Percentiles rank a stretch among this genome's conserved stretches.
These are phyloP conservation scores for Blastobotrys petasosporus DNA, from an alignment of 1,139 yeast species.

Conservation along the genomic window DNA sequence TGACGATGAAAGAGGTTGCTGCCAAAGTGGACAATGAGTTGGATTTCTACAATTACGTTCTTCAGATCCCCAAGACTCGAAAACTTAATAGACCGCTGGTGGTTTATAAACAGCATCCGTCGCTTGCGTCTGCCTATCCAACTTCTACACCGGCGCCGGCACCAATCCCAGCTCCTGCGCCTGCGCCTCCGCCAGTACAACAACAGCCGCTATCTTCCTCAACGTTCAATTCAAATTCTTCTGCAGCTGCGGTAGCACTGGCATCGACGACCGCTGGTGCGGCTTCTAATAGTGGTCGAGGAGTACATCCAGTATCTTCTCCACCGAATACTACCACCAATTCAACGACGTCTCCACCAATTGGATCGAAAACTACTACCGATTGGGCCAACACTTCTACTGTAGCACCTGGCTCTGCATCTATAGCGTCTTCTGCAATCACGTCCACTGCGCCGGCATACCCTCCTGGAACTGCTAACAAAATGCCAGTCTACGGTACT, in stretches of 20 bases:
- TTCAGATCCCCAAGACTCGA: slow-evolving; percentile 27
- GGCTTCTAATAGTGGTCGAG: too few species aligned
- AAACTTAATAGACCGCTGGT: slow-evolving; percentile 39
- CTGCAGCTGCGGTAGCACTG: too few species aligned
- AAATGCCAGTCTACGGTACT: slow-evolving; percentile 61
- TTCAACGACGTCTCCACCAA: background rate
- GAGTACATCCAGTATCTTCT: too few species aligned
- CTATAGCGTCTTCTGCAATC: slow-evolving; percentile 7
- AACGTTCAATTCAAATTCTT: slow-evolving; percentile 1
- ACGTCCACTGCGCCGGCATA: slow-evolving; percentile 7
- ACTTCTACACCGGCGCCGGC: slow-evolving; percentile 5
- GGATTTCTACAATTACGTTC: slow-evolving; percentile 70
- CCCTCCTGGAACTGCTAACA: slow-evolving; percentile 25
- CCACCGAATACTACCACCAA: background rate
- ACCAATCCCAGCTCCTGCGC: slow-evolving; percentile 6
- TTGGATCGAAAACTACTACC: background rate
- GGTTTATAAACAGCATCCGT: slow-evolving; percentile 73
- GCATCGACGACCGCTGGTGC: too few species aligned
- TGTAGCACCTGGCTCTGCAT: slow-evolving; percentile 6
- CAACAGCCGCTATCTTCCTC: slow-evolving; percentile 8
- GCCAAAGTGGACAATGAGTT: slow-evolving; percentile 73
- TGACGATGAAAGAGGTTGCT: slow-evolving; percentile 71
- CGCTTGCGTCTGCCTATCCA: slow-evolving; percentile 38
- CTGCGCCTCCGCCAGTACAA: slow-evolving; percentile 9
- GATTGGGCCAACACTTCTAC: background rate